These are phyloP conservation scores for Adansonia madagascariensis DNA, from an alignment of 441 rosid species.

Conservation along the genomic window DNA sequence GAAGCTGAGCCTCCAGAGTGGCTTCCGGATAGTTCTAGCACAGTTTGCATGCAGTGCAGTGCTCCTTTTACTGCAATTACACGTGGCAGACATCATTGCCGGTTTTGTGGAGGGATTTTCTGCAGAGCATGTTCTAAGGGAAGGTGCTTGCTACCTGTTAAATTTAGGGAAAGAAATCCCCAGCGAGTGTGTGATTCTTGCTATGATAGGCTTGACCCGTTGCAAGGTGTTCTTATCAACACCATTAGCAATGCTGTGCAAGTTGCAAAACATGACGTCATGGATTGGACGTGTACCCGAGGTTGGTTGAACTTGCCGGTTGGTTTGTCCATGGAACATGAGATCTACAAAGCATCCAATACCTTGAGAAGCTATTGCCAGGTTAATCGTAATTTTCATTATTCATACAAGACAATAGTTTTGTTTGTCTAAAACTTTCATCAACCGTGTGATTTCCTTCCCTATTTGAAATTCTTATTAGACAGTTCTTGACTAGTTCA, in stretches of 20 bases:
- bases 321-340: constrained; percentile 94
- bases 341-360: constrained; percentile 89
- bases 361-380: constrained; percentile 77
- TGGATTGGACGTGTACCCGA: constrained; percentile 91
- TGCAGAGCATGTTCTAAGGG: constrained; percentile 85
- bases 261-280: constrained; percentile 90
- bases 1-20: constrained; percentile 95
- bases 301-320: constrained; percentile 96
- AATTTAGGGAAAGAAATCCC: constrained; percentile 86
- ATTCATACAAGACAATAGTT: not conserved
- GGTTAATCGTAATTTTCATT: constrained; percentile 44
- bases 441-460: not conserved
- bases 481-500: not conserved
- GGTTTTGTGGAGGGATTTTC: constrained; percentile 92
- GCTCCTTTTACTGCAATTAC: constrained; percentile 78
- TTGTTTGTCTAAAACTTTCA: not conserved
- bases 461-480: not conserved
- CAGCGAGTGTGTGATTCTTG: constrained; percentile 95
- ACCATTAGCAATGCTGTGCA: constrained; percentile 89
- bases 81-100: constrained; percentile 96
- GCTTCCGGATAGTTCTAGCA: constrained; percentile 86
- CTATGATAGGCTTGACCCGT: constrained; percentile 94
- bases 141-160: constrained; percentile 76
- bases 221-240: constrained; percentile 76
- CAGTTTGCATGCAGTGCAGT: constrained; percentile 80